Base-by-base conservation (phyloP, 1,139 yeast genomes). In the Candida sanyaensis region DNA sequence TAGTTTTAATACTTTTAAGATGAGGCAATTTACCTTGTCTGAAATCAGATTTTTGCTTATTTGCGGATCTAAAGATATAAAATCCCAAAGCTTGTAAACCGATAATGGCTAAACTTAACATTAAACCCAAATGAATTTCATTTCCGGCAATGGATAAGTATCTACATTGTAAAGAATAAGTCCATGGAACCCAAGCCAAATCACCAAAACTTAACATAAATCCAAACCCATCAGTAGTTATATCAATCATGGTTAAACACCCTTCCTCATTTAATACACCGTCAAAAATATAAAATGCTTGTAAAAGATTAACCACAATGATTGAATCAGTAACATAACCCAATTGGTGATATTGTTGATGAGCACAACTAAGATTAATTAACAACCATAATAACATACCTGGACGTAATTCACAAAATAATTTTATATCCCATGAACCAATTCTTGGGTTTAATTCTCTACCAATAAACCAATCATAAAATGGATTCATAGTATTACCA, bases 401-500 rank as follows among this genome's bases (percentile, higher is more conserved):
- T 0, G 99, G 99, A 59, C 97, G 83, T 68, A 95, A 79, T 66
- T 93, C 99, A 65, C 96, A 89, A 61, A 88, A 95, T 56, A 91
- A 69, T 67, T 93, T 93, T 63, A 93, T 83, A 63, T 93, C 99
- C 78, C 92, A 83, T 1, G 78, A 62, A 0, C 96, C 96, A 48
- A 90, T 72, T 57, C 98, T 77, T 30, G 99, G 99, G 63, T 95
- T 95, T 62, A 95, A 75, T 65, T 93, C 98, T 47, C 99, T 81
- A 28, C 99, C 99, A 64, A 93, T 91, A 62, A 90, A 95, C 97
- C 97, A 93, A 66, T 93, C 97, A 63, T 88, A 93, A 28, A 92
- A 59, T 1, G 69, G 55, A 56, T 81, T 84, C 0, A 90, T 89
- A 0, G 96, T 77, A 68, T 93, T 93, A 4, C 99, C 99, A 42